Base-by-base conservation (phyloP, 371 early-diverging fungal genomes). In the Mycotypha africana region DNA sequence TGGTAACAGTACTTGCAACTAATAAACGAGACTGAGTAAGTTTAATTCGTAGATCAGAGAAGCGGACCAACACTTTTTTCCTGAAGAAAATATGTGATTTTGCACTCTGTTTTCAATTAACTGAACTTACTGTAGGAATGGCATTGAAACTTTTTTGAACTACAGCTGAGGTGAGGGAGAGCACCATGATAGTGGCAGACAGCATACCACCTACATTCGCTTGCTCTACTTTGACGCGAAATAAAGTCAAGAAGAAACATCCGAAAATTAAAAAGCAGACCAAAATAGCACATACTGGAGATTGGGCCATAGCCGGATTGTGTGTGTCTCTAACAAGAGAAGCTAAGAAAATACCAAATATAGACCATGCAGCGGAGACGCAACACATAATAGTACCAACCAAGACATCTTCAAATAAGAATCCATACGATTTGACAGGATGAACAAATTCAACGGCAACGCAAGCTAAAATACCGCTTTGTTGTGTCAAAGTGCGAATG, bases 181-280 rank as follows among this genome's bases (percentile, higher is more conserved):
- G 47, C 4, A 62, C 62, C 51, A 73, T 62, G 19, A 73, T 66
- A 1, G 67, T 60, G 10, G 67, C 73, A 19, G 73, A 64, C 8
- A 73, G 43, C 62, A 72, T 68, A 61, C 67, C 73, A 39, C 69
- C 73, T 11, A 67, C 56, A 43, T 73, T 73, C 10, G 65, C 67
- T 48, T 73, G 69, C 8, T 68, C 67, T 2, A 66, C 56, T 47
- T 58, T 66, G 21, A 55, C 65, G 23, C 73, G 62, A 47, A 65
- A 45, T 20, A 65, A 57, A 23, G 57, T 73, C 11, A 73, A 34
- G 15, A 34, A 47, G 28, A 73, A 66, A 22, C 65, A 62, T 3
- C 73, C 73, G 16, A 64, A 6, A 0, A 66, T 32, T 2, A 69
- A 37, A 35, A 73, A 73, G 20, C 42, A 31, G 6, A 50, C 45